A percentile compares a stretch with the other conserved stretches of the same genome.
Conservation (phyloP, 257 asterid species). For the Nemophila menziesii region DNA sequence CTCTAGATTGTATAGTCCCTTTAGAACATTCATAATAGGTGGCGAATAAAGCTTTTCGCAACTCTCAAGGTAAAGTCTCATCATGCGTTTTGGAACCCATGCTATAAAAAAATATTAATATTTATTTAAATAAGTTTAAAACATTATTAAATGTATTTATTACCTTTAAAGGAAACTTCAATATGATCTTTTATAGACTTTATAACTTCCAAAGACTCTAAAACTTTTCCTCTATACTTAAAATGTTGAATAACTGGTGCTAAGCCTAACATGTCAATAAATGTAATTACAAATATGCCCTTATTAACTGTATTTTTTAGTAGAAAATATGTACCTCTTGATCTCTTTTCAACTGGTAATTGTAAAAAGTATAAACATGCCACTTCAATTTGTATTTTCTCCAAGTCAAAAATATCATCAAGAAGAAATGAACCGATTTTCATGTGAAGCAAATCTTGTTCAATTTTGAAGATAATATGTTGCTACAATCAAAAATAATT, state of each 20-base stretch:
- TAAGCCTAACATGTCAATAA: slow-evolving; percentile 44
- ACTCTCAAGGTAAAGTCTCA: slow-evolving; percentile 69
- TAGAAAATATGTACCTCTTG: no score
- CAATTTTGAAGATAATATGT: slow-evolving; percentile 43
- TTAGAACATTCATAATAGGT: slow-evolving; percentile 56
- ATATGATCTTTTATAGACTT: slow-evolving; percentile 28
- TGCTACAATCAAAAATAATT: slow-evolving; percentile 37
- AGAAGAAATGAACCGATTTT: slow-evolving; percentile 26
- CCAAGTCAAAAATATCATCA: slow-evolving; percentile 44
- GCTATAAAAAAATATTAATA: slow-evolving; percentile 25
- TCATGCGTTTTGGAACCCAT: slow-evolving; percentile 66
- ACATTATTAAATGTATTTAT: neutral
- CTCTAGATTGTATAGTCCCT: slow-evolving; percentile 68
- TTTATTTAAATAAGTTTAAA: neutral
- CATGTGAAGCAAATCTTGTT: slow-evolving; percentile 36
- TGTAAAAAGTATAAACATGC: slow-evolving; percentile 75
- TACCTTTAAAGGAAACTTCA: slow-evolving; percentile 61
- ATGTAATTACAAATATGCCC: slow-evolving; percentile 8
- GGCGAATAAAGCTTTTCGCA: slow-evolving; percentile 55
- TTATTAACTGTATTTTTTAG: no score
- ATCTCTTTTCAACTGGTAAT: slow-evolving; percentile 54
- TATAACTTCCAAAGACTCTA: slow-evolving; percentile 53
- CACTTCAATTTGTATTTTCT: slow-evolving; percentile 62
- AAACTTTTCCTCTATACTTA: slow-evolving; percentile 35
- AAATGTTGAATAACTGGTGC: slow-evolving; percentile 76